Conservation (phyloP, 306 rosid genomes). For the Luffa acutangula region DNA sequence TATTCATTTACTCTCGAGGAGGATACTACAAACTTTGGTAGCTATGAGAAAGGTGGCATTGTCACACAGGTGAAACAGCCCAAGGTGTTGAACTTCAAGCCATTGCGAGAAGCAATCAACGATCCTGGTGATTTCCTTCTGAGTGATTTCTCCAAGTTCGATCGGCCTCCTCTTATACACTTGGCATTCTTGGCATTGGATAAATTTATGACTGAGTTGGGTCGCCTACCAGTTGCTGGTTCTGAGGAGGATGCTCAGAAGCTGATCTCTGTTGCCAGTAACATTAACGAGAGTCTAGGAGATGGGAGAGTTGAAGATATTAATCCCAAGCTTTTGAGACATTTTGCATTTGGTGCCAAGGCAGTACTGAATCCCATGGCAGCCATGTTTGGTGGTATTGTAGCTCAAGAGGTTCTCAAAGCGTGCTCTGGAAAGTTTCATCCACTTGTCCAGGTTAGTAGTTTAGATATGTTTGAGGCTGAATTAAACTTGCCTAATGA, state of each 20-base stretch:
- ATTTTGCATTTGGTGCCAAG: slow-evolving; percentile 83
- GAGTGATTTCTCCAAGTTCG: slow-evolving; percentile 85
- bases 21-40: slow-evolving; percentile 63
- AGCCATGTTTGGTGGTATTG: slow-evolving; percentile 98
- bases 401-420: slow-evolving; percentile 93
- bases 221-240: slow-evolving; percentile 70
- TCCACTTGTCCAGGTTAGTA: slow-evolving; percentile 77
- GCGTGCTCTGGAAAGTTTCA: slow-evolving; percentile 98
- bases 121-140: slow-evolving; percentile 83
- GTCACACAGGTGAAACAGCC: slow-evolving; percentile 81
- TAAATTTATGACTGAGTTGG: slow-evolving; percentile 45
- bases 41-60: slow-evolving; percentile 71
- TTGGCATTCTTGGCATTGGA: slow-evolving; percentile 75
- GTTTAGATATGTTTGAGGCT: not conserved
- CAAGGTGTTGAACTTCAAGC: slow-evolving; percentile 63
- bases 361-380: slow-evolving; percentile 96
- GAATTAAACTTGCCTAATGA: not conserved
- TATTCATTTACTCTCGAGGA: slow-evolving; percentile 75
- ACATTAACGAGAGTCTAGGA: slow-evolving; percentile 41
- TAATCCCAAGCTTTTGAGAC: slow-evolving; percentile 58
- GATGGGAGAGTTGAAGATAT: slow-evolving; percentile 62
- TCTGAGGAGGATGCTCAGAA: slow-evolving; percentile 71
- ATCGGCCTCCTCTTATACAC: slow-evolving; percentile 66
- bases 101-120: slow-evolving; percentile 49
- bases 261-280: slow-evolving; percentile 42